These are phyloP conservation scores for Lachnum nothofagi DNA, from an alignment of 2,329 filamentous ascomycete species.

Conservation along the genomic window DNA sequence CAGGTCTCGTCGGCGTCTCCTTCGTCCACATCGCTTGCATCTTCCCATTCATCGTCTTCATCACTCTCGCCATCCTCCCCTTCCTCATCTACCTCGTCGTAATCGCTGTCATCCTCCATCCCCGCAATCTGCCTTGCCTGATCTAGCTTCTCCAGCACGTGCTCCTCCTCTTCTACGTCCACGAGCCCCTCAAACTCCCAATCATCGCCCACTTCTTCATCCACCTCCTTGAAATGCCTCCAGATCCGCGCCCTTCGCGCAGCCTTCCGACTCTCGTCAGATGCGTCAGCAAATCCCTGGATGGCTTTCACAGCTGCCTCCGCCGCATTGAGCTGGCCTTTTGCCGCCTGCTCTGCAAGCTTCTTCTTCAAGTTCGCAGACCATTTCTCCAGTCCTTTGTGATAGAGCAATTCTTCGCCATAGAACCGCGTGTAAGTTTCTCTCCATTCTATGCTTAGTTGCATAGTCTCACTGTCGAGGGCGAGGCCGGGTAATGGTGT, in stretches of 20 bases:
- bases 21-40: constrained; percentile 5
- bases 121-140: constrained; percentile 1
- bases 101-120: constrained; percentile 8
- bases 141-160: neutral
- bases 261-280: constrained; percentile 1
- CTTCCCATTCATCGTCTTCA: constrained; percentile 5
- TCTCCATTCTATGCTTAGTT: constrained; percentile 12
- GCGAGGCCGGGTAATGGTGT: constrained; percentile 9
- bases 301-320: constrained; percentile 6
- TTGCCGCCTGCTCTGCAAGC: constrained; percentile 4
- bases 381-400: neutral
- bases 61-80: constrained; percentile 1
- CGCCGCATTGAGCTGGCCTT: constrained; percentile 7
- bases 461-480: constrained; percentile 2
- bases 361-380: neutral
- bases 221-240: constrained; percentile 5
- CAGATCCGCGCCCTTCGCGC: constrained; percentile 11
- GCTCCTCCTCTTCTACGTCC: neutral
- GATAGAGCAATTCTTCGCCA: constrained; percentile 10
- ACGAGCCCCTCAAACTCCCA: constrained; percentile 1
- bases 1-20: constrained; percentile 4
- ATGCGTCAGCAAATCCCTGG: constrained; percentile 3
- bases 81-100: neutral
- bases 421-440: constrained; percentile 10
- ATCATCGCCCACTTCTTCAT: constrained; percentile 8